Base-by-base conservation (phyloP, 2,329 filamentous ascomycete genomes). In the Aspergillus sp. region DNA sequence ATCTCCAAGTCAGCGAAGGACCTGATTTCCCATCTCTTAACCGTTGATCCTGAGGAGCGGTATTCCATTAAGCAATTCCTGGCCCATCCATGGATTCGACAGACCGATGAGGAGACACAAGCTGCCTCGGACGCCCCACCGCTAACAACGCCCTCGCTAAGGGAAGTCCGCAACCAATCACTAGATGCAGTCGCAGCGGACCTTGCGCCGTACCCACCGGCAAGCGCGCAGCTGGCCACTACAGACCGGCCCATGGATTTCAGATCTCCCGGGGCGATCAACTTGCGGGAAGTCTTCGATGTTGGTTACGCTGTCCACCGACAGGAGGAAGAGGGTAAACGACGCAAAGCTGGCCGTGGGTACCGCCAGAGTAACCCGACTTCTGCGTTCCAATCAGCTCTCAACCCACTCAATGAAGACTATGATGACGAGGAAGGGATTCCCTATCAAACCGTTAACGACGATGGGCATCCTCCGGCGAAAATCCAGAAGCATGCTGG, bases 301-400 rank as follows among this genome's bases (percentile, higher is more conserved):
- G 93, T 99, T 49, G 89, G 91, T n/a, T 99, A 99, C 69, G 93
- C 95, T 8, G 95, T 99, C 8, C 95, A 98, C 73, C 84, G 95
- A 47, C 92, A 98, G 75, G 95, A 98, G 75, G 95, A 99, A 73
- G 95, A 98, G 75, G 88, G 86, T 68, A 98, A 97, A 79, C 87
- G 92, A 54, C 86, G 91, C 63, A 96, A 96, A 75, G 90, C 96
- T 70, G 80, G 85, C 77, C 81, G 93, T 81, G 84, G 89, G 67
- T 80, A 89, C 79, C 73, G 88, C 68, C 77, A 87, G 61, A 70
- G 82, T 23, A 81, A 73, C 46, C 62, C 73, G 12, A 63, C 77
- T 6, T 85, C 85, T 23, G 85, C 85, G 6, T 84, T 96, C 62
- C 69, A 70, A 33, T 87, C 81, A 64, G 82, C 80, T 8, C 80